Conservation (phyloP, 306 rosid genomes). For the Biancaea sappan region DNA sequence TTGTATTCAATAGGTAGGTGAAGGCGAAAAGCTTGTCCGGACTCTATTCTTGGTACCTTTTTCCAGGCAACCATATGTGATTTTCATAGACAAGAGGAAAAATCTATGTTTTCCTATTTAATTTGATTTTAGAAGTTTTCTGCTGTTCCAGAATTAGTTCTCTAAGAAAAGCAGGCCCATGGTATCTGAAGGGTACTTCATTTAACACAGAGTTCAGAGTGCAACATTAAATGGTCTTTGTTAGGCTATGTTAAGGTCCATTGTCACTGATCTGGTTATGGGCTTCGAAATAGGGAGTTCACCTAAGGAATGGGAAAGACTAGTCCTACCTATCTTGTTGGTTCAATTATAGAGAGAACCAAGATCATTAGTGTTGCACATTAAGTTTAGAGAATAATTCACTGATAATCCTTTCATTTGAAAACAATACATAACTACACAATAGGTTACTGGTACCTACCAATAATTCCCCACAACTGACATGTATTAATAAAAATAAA, state of each 20-base stretch:
- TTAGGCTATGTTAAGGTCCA: slow-evolving; percentile 19
- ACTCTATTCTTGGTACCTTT: slow-evolving; percentile 90
- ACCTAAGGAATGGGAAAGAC: too few relatives aligned
- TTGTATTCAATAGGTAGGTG: slow-evolving; percentile 76
- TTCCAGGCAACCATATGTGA: slow-evolving; percentile 95
- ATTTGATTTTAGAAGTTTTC: slow-evolving; percentile 22
- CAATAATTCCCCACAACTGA: too few relatives aligned
- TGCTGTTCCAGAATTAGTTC: slow-evolving; percentile 10
- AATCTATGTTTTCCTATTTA: background rate
- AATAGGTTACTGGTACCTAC: too few relatives aligned
- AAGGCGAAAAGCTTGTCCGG: slow-evolving; percentile 93
- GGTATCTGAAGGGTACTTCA: background rate
- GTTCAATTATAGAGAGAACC: too few relatives aligned
- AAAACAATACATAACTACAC: too few relatives aligned
- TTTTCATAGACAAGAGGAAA: slow-evolving; percentile 92
- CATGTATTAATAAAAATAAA: too few relatives aligned
- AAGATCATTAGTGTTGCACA: too few relatives aligned
- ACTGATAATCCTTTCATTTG: too few relatives aligned
- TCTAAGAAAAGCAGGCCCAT: background rate
- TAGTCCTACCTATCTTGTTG: too few relatives aligned
- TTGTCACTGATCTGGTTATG: too few relatives aligned
- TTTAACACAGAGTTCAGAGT: slow-evolving; percentile 28
- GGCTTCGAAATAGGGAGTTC: too few relatives aligned
- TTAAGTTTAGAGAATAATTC: too few relatives aligned
- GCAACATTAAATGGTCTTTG: slow-evolving; percentile 13